Base-by-base conservation (phyloP, 495 filamentous ascomycete genomes). In the Neurospora sublineolata region DNA sequence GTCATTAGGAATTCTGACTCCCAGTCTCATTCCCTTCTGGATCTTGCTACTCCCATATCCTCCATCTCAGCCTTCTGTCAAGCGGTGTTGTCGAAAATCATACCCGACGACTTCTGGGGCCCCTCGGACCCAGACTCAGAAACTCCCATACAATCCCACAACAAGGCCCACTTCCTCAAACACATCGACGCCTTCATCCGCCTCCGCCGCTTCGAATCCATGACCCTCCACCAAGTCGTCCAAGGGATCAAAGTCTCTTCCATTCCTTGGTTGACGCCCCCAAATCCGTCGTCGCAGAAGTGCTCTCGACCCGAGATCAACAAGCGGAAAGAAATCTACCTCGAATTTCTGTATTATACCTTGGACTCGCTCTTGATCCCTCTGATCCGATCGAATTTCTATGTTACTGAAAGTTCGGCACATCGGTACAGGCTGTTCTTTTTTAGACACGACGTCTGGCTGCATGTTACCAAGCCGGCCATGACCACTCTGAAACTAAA, bases 381-480 rank as follows among this genome's bases (percentile, higher is more conserved):
- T 8, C 86, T 98, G 1, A 86, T 99, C 68, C 89, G 93, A 18
- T 86, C 87, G 27, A 92, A 95, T 76, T 99, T 99, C 74, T 93
- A 99, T 75, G 92, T 97, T 33, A 99, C 95, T 1, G 95, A 99
- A 79, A 94, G 93, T 2, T 92, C 89, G 74, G 82, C 84, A 7
- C 90, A 97, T 76, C 86, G 88, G 33, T 93, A 96, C 76, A 89
- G 89, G 8, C 82, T 98, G 1, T 97, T 97, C 80, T 99, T 92
- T 82, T 98, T 97, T 75, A 90, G 94, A 4, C 96, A 99, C 73
- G 95, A 99, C 76, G 84, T 94, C 42, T 99, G 95, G 95, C 86
- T 88, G 71, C 85, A 84, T 18, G 76, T 97, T 58, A 89, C 88
- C 10, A 90, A 94, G 73, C 89, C 93, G 16, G 88, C 91, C 0